Evolutionary conservation across 2,329 filamentous ascomycete genomes (phyloP), one percentile per base, ranked within the genome.

Genomic region (Chaetomiaceae sp.): DNA sequence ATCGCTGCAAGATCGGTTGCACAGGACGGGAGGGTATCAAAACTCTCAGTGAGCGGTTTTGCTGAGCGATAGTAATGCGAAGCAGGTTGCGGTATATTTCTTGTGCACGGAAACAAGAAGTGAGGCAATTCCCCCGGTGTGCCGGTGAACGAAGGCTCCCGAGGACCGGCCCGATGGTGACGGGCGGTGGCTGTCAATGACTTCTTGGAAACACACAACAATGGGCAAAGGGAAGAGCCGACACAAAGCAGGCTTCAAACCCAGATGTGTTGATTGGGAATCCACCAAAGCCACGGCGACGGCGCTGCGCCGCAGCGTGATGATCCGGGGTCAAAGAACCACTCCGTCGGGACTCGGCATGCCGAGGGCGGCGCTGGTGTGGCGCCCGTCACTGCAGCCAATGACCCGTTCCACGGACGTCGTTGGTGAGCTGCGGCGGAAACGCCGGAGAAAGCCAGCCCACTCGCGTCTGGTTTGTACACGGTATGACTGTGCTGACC

Each of bases 241-340:
- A n/a, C n/a, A 34, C 31, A 34, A 34, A 37, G 34, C 34, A 37
- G 14, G 12, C n/a, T 37, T 15, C 6, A 15, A 37, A 40, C 8
- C 38, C 3, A 25, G 44, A 19, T 14, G 3, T 46, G 43, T 11
- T 48, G 34, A 6, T 19, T n/a, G 15, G n/a, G 11, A 19, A 19
- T 27, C 22, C 5, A 9, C 27, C 22, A 27, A 22, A 17, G 27
- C 19, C 20, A 9, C 37, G 14, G 27, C 39, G n/a, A 27, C 36
- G 43, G 29, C 43, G 43, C 31, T 2, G 38, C 46, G 23, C 45
- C 34, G 23, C 34, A 14, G 25, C 46, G 38, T 50, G 3, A n/a
- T 2, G 27, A 36, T 43, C 39, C 39, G 39, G 38, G 47, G 39
- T 38, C 19, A 50, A 45, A 53, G 50, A 47, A 53, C 50, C 50